Percentiles rank a stretch among this genome's conserved stretches.
These are phyloP conservation scores for Saccharomyces jurei DNA, from an alignment of 805 yeast genomes.

Conservation along the genomic window DNA sequence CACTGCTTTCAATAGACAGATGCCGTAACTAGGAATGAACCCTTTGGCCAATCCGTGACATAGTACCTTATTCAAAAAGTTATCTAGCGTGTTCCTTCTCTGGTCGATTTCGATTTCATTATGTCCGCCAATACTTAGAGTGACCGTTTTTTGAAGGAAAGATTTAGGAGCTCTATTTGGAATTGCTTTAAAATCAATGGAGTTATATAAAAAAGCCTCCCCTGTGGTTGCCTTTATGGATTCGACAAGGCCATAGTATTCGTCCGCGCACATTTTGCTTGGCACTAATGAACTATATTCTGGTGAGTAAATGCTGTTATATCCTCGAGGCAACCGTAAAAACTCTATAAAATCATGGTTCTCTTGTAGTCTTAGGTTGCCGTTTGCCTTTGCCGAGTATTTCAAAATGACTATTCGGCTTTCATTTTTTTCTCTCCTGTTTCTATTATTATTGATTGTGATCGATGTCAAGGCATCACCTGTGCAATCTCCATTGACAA, in stretches of 20 bases:
- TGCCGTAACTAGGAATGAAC: conserved; percentile 22
- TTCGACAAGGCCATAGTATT: conserved; percentile 24
- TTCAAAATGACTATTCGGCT: conserved; percentile 17
- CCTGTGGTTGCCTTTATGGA: conserved; percentile 28
- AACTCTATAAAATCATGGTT: conserved; percentile 21
- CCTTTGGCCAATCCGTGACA: conserved; percentile 24
- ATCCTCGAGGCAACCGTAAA: conserved; percentile 22
- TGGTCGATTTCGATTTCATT: conserved; percentile 26
- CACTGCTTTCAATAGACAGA: conserved; percentile 18
- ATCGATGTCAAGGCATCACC: conserved; percentile 27
- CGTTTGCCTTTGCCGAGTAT: conserved; percentile 16
- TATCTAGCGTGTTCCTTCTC: conserved; percentile 21
- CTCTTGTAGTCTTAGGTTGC: conserved; percentile 16
- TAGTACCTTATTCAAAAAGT: conserved; percentile 20
- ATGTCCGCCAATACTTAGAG: conserved; percentile 26
- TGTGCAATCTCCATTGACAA: conserved; percentile 22
- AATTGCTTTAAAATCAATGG: conserved; percentile 4
- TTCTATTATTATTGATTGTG: conserved; percentile 27
- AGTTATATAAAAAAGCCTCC: conserved; percentile 26
- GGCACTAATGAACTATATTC: conserved; percentile 24
- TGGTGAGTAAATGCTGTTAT: conserved; percentile 23
- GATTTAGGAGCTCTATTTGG: conserved; percentile 2
- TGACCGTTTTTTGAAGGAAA: conserved; percentile 21
- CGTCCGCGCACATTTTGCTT: conserved; percentile 23
- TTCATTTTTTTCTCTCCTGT: conserved; percentile 15